Conservation (phyloP, 192 early-diverging fungal species). For the Entomortierella beljakovae region DNA sequence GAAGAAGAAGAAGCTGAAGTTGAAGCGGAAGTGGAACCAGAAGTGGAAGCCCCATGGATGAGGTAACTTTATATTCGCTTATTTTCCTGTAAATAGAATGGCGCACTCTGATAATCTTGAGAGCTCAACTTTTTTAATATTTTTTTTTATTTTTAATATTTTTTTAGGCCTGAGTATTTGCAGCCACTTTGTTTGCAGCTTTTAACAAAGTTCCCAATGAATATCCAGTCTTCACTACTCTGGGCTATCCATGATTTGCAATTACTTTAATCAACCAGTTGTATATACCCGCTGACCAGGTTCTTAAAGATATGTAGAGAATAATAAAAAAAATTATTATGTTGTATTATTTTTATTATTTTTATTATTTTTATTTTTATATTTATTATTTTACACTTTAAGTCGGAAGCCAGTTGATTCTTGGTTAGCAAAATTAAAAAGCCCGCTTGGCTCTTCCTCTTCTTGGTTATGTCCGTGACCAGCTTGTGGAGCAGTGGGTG, state of each 20-base stretch:
- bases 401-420: slow-evolving; percentile 69
- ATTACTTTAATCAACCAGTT: slow-evolving; percentile 19
- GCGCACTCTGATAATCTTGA: no score
- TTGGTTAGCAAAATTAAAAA: slow-evolving; percentile 65
- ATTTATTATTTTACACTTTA: slow-evolving; percentile 38
- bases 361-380: slow-evolving; percentile 4
- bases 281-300: slow-evolving; percentile 37
- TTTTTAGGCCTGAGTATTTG: slow-evolving; percentile 38
- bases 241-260: slow-evolving; percentile 53
- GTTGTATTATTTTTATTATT: neutral
- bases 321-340: no score
- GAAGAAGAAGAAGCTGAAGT: slow-evolving; percentile 14
- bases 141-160: neutral
- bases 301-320: no score
- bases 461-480: slow-evolving; percentile 62
- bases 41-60: slow-evolving; percentile 46
- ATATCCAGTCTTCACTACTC: slow-evolving; percentile 47
- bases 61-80: slow-evolving; percentile 18
- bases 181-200: slow-evolving; percentile 46
- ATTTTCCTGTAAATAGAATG: no score
- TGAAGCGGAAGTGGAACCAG: slow-evolving; percentile 32
- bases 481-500: slow-evolving; percentile 71
- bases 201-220: slow-evolving; percentile 53
- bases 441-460: slow-evolving; percentile 57
- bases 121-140: neutral